Conservation (phyloP, 2,329 filamentous ascomycete species). For the Rutstroemia sp. region DNA sequence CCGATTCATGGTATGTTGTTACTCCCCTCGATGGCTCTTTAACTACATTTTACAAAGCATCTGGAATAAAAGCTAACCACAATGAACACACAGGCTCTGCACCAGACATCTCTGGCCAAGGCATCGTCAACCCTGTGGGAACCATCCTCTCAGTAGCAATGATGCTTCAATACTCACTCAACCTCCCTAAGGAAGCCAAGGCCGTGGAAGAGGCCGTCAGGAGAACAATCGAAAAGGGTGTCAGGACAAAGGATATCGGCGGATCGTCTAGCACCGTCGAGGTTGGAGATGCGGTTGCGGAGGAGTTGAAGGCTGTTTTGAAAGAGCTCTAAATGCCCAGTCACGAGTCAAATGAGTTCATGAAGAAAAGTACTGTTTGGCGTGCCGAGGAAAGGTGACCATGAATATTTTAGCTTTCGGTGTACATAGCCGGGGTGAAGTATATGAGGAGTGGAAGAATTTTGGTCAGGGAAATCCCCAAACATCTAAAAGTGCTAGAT, state of each 20-base stretch:
- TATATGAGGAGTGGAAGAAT: not conserved
- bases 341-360: not conserved
- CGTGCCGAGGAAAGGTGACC: not conserved
- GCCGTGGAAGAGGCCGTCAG: slow-evolving; percentile 77
- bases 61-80: not conserved
- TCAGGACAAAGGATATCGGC: slow-evolving; percentile 79
- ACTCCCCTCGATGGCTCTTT: not conserved
- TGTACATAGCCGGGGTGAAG: no score
- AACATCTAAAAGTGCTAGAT: no score
- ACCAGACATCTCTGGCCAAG: slow-evolving; percentile 86
- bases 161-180: slow-evolving; percentile 91
- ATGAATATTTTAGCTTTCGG: no score
- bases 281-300: slow-evolving; percentile 75
- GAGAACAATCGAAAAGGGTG: slow-evolving; percentile 68
- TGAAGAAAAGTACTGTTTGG: not conserved
- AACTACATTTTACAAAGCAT: not conserved
- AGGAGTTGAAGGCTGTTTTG: slow-evolving; percentile 64
- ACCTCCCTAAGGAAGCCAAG: slow-evolving; percentile 67
- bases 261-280: slow-evolving; percentile 66
- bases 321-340: slow-evolving; percentile 16
- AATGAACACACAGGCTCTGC: slow-evolving; percentile 56
- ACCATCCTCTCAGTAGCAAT: slow-evolving; percentile 89
- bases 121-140: slow-evolving; percentile 86
- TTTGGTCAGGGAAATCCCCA: not conserved
- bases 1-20: slow-evolving; percentile 74